Evolutionary conservation across 805 yeast species (phyloP).

Genomic region (Grigorovia yakushimaensis): DNA sequence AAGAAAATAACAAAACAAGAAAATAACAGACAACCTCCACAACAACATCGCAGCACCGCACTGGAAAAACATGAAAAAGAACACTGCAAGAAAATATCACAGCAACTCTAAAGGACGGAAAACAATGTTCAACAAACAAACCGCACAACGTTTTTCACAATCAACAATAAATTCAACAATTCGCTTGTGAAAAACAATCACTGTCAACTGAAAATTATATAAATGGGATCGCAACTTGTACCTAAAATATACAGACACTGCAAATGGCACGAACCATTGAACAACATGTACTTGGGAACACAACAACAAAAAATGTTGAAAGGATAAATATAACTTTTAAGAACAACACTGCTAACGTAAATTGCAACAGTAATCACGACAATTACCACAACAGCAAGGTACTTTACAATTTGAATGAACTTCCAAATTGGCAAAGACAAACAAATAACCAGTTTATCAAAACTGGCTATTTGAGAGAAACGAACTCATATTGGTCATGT

Average conservation of each 20-base stretch:
- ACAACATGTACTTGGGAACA: too few species aligned
- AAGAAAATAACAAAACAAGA: too few species aligned
- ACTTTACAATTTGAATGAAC: conserved; percentile 1
- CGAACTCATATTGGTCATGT: conserved; percentile 4
- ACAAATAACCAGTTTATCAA: conserved; percentile 2
- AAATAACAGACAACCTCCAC: too few species aligned
- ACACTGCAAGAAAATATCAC: background rate
- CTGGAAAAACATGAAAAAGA: too few species aligned
- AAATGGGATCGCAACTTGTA: background rate
- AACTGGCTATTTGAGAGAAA: conserved; percentile 3
- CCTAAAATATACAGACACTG: background rate
- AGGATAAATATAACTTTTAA: background rate
- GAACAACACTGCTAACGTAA: background rate
- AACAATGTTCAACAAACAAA: background rate
- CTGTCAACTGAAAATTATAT: background rate
- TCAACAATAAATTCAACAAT: background rate
- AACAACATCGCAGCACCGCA: background rate
- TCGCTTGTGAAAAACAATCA: background rate
- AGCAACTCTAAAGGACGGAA: background rate
- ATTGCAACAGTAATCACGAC: background rate
- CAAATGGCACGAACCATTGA: background rate
- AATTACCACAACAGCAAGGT: too few species aligned
- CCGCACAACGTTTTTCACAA: background rate
- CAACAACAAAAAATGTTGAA: background rate
- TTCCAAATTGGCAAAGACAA: conserved; percentile 6